Conservation (phyloP, 371 early-diverging fungal species). For the Mortierella sp. region DNA sequence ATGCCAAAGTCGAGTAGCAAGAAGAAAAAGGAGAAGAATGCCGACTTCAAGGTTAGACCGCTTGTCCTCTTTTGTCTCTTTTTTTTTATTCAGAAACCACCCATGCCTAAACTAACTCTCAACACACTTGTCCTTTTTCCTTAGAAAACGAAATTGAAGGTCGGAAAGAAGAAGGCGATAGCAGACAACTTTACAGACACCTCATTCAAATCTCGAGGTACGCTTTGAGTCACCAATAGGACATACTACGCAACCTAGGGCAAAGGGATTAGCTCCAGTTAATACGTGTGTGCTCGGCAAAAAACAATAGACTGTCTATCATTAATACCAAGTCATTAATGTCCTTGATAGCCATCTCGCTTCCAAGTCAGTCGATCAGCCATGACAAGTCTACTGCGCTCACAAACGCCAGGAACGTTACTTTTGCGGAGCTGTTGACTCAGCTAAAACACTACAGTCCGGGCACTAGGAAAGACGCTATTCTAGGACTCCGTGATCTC, state of each 20-base stretch:
- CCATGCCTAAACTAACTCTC: not conserved
- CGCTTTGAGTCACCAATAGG: too few relatives aligned
- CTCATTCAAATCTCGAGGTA: conserved; percentile 87
- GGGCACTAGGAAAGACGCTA: conserved; percentile 79
- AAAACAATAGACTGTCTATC: too few relatives aligned
- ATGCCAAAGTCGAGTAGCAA: conserved; percentile 80
- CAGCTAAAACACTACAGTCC: conserved; percentile 85
- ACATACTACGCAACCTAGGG: too few relatives aligned
- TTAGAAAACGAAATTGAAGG: conserved; percentile 92
- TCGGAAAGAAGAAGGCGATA: conserved; percentile 88
- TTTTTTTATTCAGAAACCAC: not conserved
- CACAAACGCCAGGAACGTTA: conserved; percentile 78
- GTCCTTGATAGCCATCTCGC: conserved; percentile 69
- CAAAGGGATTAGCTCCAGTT: not conserved
- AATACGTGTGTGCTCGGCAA: too few relatives aligned
- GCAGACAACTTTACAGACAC: conserved; percentile 85
- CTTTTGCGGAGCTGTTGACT: conserved; percentile 75
- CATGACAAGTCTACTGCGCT: conserved; percentile 77
- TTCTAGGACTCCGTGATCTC: conserved; percentile 76
- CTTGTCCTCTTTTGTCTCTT: not conserved
- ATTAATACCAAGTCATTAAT: too few relatives aligned
- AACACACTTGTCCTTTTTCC: not conserved
- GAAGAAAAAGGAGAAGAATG: conserved; percentile 79
- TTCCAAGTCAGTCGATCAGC: conserved; percentile 80
- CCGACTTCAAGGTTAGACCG: conserved; percentile 77